Base-by-base conservation (phyloP, 2,329 filamentous ascomycete species). In the Madurella fahalii region DNA sequence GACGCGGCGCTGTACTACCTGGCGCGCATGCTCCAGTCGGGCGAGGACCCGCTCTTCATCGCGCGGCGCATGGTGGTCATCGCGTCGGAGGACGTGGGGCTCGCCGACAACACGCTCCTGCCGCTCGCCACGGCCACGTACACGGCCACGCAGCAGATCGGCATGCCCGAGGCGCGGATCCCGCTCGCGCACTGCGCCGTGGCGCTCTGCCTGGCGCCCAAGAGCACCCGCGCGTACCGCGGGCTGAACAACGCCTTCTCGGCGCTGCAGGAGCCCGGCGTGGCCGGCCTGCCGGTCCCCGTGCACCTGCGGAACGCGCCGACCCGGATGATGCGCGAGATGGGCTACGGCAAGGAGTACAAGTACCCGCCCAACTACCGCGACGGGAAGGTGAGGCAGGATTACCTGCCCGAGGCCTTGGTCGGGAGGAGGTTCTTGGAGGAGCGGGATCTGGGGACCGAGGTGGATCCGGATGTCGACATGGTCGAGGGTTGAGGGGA, bases 311-410 rank as follows among this genome's bases (percentile, higher is more conserved):
- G 94, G 55, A 97, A 97, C 70, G 94, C 94, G 9, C 93, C 94
- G 0, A 97, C 94, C 1, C 81, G 86, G 61, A 69, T 97, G 61
- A 95, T 99, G 93, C 89, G 92, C 64, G 93, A 96, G 62, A 74
- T 97, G 61, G 93, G 90, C 0, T 95, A 91, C 66, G 92, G 92
- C 0, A 86, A 84, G 47, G 89, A 91, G 68, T 99, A 99, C 72
- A 97, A 97, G 71, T 97, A 99, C 67, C 95, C 95, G 62, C 94
- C 94, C 0, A 89, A 95, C 63, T 99, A 93, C 66, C 73, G 81
- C 48, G 84, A 92, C 57, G 94, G 94, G 0, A 82, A 75, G 62
- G 93, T 97, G 0, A 80, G 77, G 59, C 94, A 99, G 73, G 87
- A 92, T 20, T 99, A 97, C 71, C 71, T 99, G n/a, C 94, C 94